Percentiles rank a stretch among this genome's conserved stretches.
Conservation (phyloP, 2,329 filamentous ascomycete genomes). For the Paecilomyces dactylethromorphus region DNA sequence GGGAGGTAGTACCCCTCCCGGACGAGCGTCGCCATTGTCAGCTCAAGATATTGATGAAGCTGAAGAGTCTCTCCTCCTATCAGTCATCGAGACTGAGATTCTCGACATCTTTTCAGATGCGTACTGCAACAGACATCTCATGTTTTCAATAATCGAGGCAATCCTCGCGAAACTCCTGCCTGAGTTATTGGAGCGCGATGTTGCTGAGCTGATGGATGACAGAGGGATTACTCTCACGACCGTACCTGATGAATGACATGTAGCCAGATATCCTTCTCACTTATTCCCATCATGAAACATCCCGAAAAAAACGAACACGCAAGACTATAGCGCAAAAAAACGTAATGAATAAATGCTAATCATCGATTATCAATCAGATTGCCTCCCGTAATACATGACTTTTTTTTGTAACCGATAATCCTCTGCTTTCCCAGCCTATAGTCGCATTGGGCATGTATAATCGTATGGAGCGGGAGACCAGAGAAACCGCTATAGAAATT, state of each 20-base stretch:
- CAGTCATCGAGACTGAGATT: conserved; percentile 56
- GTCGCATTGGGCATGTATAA: neutral
- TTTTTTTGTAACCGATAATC: conserved; percentile 3
- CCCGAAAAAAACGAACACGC: neutral
- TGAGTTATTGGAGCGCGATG: conserved; percentile 67
- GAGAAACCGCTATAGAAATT: neutral
- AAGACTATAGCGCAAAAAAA: neutral
- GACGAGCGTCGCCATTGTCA: conserved; percentile 10
- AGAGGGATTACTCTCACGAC: conserved; percentile 41
- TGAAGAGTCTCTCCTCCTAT: conserved; percentile 46
- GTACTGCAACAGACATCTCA: conserved; percentile 88
- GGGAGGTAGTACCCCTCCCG: conserved; percentile 6
- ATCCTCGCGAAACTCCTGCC: conserved; percentile 77
- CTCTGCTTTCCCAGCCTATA: neutral
- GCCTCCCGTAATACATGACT: neutral
- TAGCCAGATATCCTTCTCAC: neutral
- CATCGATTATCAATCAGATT: neutral
- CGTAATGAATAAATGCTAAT: neutral
- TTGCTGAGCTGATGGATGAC: conserved; percentile 67
- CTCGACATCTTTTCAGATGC: conserved; percentile 71
- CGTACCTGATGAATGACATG: neutral
- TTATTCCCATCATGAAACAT: neutral
- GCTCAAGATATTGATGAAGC: conserved; percentile 21
- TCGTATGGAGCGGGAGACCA: neutral
- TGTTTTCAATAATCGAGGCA: conserved; percentile 76